Percentiles rank a stretch among this genome's conserved stretches.
Conservation (phyloP, 805 yeast species). For the Hanseniaspora valbyensis region DNA sequence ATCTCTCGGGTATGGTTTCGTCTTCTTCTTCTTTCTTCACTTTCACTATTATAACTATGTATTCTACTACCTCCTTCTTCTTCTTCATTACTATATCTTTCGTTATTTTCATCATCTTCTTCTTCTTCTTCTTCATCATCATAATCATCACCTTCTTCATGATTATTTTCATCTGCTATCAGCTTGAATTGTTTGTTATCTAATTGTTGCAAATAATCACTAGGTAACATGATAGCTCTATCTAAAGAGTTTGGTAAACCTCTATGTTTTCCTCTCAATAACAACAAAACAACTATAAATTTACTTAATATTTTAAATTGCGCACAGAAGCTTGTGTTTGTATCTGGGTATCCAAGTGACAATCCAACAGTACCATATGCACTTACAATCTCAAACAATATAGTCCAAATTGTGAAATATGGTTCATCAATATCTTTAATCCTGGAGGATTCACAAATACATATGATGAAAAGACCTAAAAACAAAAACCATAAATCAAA, state of each 20-base stretch:
- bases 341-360: slow-evolving; percentile 68
- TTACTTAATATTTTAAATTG: slow-evolving; percentile 66
- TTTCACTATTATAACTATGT: too few species aligned
- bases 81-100: background rate
- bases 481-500: slow-evolving; percentile 92
- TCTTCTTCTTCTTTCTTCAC: too few species aligned
- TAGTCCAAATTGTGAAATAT: slow-evolving; percentile 54
- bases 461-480: slow-evolving; percentile 71
- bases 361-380: slow-evolving; percentile 97
- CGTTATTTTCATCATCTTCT: background rate
- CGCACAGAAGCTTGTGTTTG: slow-evolving; percentile 59
- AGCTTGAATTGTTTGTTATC: slow-evolving; percentile 29
- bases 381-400: slow-evolving; percentile 79
- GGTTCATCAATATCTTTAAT: slow-evolving; percentile 36
- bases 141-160: background rate
- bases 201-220: slow-evolving; percentile 49
- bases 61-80: background rate
- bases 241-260: slow-evolving; percentile 89
- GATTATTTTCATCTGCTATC: background rate
- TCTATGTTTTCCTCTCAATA: slow-evolving; percentile 93
- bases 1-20: background rate
- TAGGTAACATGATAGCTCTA: slow-evolving; percentile 82
- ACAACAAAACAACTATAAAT: slow-evolving; percentile 73
- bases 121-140: slow-evolving; percentile 4
- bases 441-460: slow-evolving; percentile 70